Percentiles rank a stretch among this genome's conserved stretches.
Evolutionary conservation across 139 green algal genomes (phyloP).

Genomic region (Closterium sp.): DNA sequence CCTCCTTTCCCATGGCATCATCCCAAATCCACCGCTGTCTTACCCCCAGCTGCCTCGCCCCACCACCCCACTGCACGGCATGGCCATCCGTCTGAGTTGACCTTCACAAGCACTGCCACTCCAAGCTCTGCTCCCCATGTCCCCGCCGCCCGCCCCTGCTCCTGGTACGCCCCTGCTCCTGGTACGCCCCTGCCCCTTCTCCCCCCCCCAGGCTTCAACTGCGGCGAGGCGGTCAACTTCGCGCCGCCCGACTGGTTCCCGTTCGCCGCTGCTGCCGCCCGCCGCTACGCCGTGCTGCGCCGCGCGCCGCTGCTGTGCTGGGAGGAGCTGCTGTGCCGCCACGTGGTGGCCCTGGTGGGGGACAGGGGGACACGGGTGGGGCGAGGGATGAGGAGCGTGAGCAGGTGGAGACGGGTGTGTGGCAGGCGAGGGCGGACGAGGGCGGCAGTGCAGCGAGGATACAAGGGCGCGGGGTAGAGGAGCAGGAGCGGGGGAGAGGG

Average conservation of each 20-base stretch:
- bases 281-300: slow-evolving; percentile 20
- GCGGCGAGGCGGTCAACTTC: slow-evolving; percentile 89
- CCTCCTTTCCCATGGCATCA: too few relatives aligned
- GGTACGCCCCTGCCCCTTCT: neutral
- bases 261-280: slow-evolving; percentile 20
- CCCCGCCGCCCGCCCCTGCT: too few relatives aligned
- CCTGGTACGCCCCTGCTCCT: too few relatives aligned
- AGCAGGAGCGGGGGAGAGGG: neutral
- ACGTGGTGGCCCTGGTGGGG: slow-evolving; percentile 12
- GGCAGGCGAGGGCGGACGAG: neutral
- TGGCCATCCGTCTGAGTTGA: too few relatives aligned
- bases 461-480: neutral
- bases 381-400: neutral
- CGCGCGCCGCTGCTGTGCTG: slow-evolving; percentile 19
- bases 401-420: neutral
- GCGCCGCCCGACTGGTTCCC: slow-evolving; percentile 76
- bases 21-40: too few relatives aligned
- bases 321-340: slow-evolving; percentile 34
- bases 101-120: too few relatives aligned
- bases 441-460: neutral
- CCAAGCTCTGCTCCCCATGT: too few relatives aligned
- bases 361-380: too few relatives aligned
- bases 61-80: too few relatives aligned
- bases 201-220: slow-evolving; percentile 74
- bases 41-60: too few relatives aligned